A percentile compares a stretch with the other conserved stretches of the same genome.
phyloP scores from a whole-genome alignment of 345 rosid genomes.

The Eucalyptus guilfoylei region DNA sequence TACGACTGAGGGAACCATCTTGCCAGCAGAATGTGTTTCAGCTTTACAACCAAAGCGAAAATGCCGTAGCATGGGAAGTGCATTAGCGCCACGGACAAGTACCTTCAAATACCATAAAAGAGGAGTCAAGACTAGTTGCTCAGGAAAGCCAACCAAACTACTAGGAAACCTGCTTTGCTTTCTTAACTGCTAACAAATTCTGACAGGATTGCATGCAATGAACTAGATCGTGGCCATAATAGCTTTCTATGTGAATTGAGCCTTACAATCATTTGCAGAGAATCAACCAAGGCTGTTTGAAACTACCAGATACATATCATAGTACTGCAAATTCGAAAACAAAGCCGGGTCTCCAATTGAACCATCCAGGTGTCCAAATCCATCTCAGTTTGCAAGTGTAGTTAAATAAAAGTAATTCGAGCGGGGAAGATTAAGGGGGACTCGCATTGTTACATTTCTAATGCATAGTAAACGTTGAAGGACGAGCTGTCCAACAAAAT shows the following conservation, averaged over 20 bases:
- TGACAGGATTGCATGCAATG: background rate
- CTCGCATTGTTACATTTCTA: background rate
- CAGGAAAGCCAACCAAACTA: background rate
- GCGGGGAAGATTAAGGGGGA: background rate
- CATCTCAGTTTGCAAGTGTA: background rate
- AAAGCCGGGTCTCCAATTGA: background rate
- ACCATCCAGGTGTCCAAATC: background rate
- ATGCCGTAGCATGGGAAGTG: slow-evolving; percentile 80
- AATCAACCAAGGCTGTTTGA: background rate
- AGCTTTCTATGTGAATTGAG: background rate
- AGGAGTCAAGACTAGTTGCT: background rate
- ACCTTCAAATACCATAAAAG: slow-evolving; percentile 33
- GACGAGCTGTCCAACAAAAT: background rate
- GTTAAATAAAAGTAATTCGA: background rate
- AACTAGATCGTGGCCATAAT: background rate
- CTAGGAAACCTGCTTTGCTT: background rate
- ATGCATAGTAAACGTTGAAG: background rate
- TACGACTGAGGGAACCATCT: slow-evolving; percentile 74
- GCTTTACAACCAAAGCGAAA: slow-evolving; percentile 51
- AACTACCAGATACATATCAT: background rate
- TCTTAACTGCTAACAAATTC: background rate
- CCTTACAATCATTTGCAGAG: background rate
- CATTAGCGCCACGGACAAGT: slow-evolving; percentile 72
- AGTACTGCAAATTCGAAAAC: background rate
- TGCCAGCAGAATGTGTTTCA: slow-evolving; percentile 44